Percentiles rank a stretch among this genome's conserved stretches.
Evolutionary conservation across 1,139 yeast genomes (phyloP).

Genomic region (Debaryomyces udenii): DNA sequence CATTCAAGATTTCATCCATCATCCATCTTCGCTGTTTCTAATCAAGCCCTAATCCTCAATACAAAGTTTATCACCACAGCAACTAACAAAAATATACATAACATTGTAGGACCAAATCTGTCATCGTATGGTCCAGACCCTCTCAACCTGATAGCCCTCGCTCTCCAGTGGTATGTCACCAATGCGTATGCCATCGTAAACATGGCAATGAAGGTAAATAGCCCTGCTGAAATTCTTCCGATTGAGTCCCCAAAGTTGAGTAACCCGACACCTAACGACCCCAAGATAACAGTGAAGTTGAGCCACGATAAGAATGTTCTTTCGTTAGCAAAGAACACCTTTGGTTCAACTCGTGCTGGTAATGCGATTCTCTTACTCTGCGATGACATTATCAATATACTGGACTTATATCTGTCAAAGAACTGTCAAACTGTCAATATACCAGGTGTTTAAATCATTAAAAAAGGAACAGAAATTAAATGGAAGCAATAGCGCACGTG

Average conservation of each 20-base stretch:
- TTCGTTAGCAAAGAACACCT: constrained; percentile 97
- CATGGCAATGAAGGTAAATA: constrained; percentile 94
- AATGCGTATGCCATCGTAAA: constrained; percentile 96
- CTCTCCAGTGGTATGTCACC: constrained; percentile 98
- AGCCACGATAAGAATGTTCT: constrained; percentile 98
- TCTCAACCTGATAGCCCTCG: constrained; percentile 94
- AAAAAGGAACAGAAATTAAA: no score
- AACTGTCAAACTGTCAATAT: neutral
- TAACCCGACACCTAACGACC: constrained; percentile 94
- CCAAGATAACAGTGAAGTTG: constrained; percentile 94
- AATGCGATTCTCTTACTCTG: constrained; percentile 82
- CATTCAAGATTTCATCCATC: no score
- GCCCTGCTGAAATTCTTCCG: constrained; percentile 90
- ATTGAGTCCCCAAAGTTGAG: constrained; percentile 94
- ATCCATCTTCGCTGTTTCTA: no score
- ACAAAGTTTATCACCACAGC: constrained; percentile 93
- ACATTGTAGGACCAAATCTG: constrained; percentile 98
- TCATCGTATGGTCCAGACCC: constrained; percentile 99
- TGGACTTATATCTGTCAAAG: neutral
- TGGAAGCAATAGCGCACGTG: constrained; percentile 9
- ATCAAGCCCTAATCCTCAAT: constrained; percentile 67
- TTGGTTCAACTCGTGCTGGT: constrained; percentile 98
- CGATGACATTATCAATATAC: constrained; percentile 23
- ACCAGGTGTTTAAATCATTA: no score
- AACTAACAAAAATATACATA: constrained; percentile 86